Percentiles rank a stretch among this genome's conserved stretches.
phyloP scores from a whole-genome alignment of 2,329 filamentous ascomycete genomes.

The Thyridium curvatum region DNA sequence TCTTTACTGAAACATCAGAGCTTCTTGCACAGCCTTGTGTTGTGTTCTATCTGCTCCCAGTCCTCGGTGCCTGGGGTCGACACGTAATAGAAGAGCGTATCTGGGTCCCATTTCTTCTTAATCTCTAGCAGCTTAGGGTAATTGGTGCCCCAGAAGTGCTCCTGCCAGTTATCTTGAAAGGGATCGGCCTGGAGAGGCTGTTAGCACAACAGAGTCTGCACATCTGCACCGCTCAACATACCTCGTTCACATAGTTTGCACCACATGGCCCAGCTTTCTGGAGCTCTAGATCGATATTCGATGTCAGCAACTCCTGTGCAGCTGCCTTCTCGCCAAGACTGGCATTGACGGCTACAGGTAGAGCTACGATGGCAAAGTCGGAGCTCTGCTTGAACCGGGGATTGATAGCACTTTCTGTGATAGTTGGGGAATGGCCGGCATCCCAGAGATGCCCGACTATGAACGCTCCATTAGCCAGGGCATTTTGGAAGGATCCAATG shows the following conservation, averaged over 20 bases:
- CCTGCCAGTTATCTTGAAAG: conserved; percentile 26
- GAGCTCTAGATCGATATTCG: conserved; percentile 27
- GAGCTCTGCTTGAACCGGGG: conserved; percentile 27
- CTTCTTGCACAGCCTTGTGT: conserved; percentile 31
- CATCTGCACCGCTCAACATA: conserved; percentile 7
- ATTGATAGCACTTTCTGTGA: conserved; percentile 31
- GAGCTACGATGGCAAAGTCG: conserved; percentile 25
- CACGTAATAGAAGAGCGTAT: conserved; percentile 33
- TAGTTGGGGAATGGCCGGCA: conserved; percentile 23
- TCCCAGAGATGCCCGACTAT: conserved; percentile 32
- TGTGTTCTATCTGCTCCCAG: conserved; percentile 32
- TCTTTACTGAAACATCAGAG: conserved; percentile 4
- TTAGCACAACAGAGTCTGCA: conserved; percentile 1
- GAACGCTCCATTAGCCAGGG: conserved; percentile 20
- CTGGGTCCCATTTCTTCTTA: conserved; percentile 36
- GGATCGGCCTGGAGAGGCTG: conserved; percentile 15
- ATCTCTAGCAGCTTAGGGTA: conserved; percentile 26
- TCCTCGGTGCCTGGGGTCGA: conserved; percentile 37
- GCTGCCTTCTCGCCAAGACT: conserved; percentile 34
- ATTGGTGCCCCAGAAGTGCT: conserved; percentile 31
- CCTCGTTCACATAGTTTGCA: conserved; percentile 39
- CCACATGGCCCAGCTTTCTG: conserved; percentile 27
- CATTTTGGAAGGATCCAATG: conserved; percentile 25
- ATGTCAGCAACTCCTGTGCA: conserved; percentile 29
- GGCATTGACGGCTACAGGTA: conserved; percentile 26